Base-by-base conservation (phyloP, 495 filamentous ascomycete genomes). In the Podospora bellae-mahoneyi region DNA sequence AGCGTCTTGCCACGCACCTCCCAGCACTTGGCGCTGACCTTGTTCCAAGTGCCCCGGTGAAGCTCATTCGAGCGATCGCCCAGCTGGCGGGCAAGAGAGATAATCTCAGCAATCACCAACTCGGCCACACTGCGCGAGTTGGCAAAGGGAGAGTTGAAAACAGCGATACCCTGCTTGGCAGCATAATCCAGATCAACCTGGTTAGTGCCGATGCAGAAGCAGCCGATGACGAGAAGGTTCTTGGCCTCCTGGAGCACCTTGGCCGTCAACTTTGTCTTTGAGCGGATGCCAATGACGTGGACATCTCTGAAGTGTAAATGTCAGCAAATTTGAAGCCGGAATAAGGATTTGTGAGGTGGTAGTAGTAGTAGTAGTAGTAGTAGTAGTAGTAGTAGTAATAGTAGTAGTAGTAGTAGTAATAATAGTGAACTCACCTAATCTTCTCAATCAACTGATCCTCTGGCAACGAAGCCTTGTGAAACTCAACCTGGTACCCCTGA, bases 131-230 rank as follows among this genome's bases (percentile, higher is more conserved):
- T 95, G 73, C 96, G 89, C 4, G 95, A 98, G 80, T 99, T 98
- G 80, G 92, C 93, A 78, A 98, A 98, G 0, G 96, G 96, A 65
- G 94, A 97, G 81, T 99, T 99, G 89, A 99, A 99, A 63, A 99
- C 96, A 15, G 93, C 92, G 80, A 97, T 94, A 63, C 96, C 96
- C 75, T 95, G 89, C 62, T 89, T 84, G 10, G 96, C 93, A 18
- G 96, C 95, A 82, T 91, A 96, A 67, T 93, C 85, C 54, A 97
- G 87, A 75, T 99, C 92, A 63, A 99, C 96, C 76, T 98, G 96
- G 83, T 98, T 97, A 64, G 96, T 99, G 61, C 96, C 96, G 68
- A 98, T 99, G 78, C 96, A 99, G 85, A 99, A 99, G 80, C 96
- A 98, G 57, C 96, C 96, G 68, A 98, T 89, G 59, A 97, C 95